Conservation (phyloP, 257 asterid genomes). For the Penstemon barbatus region DNA sequence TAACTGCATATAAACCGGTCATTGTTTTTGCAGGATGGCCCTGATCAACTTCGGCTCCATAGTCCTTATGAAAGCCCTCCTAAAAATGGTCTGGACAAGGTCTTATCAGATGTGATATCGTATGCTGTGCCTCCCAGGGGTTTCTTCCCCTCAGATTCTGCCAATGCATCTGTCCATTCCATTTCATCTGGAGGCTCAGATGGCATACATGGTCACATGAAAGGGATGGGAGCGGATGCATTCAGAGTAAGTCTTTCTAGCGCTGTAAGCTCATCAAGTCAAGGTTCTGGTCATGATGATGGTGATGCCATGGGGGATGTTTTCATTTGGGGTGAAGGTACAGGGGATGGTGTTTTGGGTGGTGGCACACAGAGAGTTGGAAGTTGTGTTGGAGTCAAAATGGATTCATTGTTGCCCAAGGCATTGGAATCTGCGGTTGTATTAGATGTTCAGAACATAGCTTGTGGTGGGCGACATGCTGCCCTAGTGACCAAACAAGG, state of each 20-base stretch:
- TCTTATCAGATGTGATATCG: conserved; percentile 68
- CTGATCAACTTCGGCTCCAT: conserved; percentile 77
- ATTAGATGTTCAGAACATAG: conserved; percentile 94
- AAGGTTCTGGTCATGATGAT: conserved; percentile 99
- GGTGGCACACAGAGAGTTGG: conserved; percentile 78
- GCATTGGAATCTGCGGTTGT: conserved; percentile 97
- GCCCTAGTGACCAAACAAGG: conserved; percentile 95
- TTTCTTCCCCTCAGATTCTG: conserved; percentile 84
- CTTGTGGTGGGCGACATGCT: conserved; percentile 94
- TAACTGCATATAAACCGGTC: conserved; percentile 32
- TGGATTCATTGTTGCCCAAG: conserved; percentile 87
- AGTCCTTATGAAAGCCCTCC: conserved; percentile 96
- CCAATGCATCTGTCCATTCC: conserved; percentile 76
- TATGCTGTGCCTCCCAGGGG: conserved; percentile 88
- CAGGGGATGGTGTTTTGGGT: conserved; percentile 87
- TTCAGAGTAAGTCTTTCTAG: conserved; percentile 98
- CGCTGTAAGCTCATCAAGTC: conserved; percentile 99
- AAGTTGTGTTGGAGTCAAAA: conserved; percentile 52
- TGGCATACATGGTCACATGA: conserved; percentile 77
- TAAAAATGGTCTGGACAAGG: conserved; percentile 78
- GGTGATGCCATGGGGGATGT: conserved; percentile 98
- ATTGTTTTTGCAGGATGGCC: conserved; percentile 66
- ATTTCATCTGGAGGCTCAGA: conserved; percentile 92
- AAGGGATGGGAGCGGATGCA: conserved; percentile 79
- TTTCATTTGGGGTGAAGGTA: conserved; percentile 98